A percentile compares a stretch with the other conserved stretches of the same genome.
phyloP scores from a whole-genome alignment of 306 rosid genomes.

The Canavalia gladiata region DNA sequence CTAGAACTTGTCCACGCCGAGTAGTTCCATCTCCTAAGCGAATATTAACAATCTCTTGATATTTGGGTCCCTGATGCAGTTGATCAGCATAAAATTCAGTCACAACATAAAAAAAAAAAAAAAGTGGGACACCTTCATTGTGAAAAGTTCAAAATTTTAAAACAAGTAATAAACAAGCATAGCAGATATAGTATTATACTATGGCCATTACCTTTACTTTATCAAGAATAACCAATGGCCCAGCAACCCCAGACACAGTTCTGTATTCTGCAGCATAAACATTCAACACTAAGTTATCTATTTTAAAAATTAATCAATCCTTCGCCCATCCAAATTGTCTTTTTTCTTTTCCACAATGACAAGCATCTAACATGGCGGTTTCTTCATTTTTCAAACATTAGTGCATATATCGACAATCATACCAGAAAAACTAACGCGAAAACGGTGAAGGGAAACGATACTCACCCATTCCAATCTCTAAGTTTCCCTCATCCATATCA shows the following conservation, averaged over 20 bases:
- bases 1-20: conserved; percentile 95
- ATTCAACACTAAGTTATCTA: conserved; percentile 22
- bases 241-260: conserved; percentile 99
- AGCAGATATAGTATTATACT: background rate
- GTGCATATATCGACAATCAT: background rate
- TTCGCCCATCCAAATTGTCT: background rate
- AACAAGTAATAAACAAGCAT: conserved; percentile 6
- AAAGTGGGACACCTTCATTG: conserved; percentile 10
- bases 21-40: conserved; percentile 93
- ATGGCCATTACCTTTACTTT: conserved; percentile 84
- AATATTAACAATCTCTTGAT: conserved; percentile 97
- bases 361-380: background rate
- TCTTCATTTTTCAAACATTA: background rate
- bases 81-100: conserved; percentile 31
- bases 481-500: conserved; percentile 73
- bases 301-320: conserved; percentile 31
- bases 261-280: conserved; percentile 78
- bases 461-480: conserved; percentile 98
- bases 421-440: background rate
- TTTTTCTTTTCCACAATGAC: background rate
- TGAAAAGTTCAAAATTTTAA: conserved; percentile 38
- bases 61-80: conserved; percentile 87
- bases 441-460: conserved; percentile 33
- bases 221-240: conserved; percentile 96
- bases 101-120: conserved; percentile 32